Conservation (phyloP, 2,329 filamentous ascomycete genomes). For the Xylariaceae sp. region DNA sequence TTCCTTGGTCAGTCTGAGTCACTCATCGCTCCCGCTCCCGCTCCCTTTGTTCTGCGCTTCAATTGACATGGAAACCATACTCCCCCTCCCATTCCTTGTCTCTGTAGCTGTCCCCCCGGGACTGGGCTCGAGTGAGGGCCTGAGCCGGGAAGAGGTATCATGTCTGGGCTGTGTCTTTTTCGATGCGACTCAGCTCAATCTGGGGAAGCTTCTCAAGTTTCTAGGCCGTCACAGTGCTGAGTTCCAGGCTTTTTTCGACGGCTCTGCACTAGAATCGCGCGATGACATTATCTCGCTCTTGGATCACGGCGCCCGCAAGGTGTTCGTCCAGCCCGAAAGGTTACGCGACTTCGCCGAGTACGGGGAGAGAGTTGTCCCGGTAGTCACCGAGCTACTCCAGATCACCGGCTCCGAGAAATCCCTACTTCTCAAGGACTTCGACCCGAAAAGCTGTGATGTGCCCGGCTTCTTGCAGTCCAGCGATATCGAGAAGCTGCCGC, state of each 20-base stretch:
- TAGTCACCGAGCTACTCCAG: slow-evolving; percentile 41
- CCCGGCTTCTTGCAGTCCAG: slow-evolving; percentile 41
- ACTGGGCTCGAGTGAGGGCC: slow-evolving; percentile 45
- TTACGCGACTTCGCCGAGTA: slow-evolving; percentile 54
- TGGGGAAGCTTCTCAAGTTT: slow-evolving; percentile 42
- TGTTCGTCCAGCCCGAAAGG: slow-evolving; percentile 72
- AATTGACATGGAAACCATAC: slow-evolving; percentile 54
- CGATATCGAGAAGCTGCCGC: slow-evolving; percentile 42
- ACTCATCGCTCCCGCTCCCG: not conserved
- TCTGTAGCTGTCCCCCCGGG: slow-evolving; percentile 48
- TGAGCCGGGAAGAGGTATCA: slow-evolving; percentile 52
- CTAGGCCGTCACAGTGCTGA: slow-evolving; percentile 46
- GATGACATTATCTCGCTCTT: slow-evolving; percentile 76
- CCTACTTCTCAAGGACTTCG: slow-evolving; percentile 50
- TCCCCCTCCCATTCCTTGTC: slow-evolving; percentile 59
- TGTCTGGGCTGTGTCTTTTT: slow-evolving; percentile 56
- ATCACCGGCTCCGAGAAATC: slow-evolving; percentile 44
- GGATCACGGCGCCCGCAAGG: slow-evolving; percentile 76
- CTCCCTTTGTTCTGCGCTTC: not conserved
- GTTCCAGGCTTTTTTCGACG: slow-evolving; percentile 69
- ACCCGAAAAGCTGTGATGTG: slow-evolving; percentile 38
- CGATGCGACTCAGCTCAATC: slow-evolving; percentile 39
- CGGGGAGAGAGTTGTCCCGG: slow-evolving; percentile 50
- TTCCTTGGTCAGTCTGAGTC: not conserved
- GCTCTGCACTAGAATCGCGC: slow-evolving; percentile 58